Percentiles rank a stretch among this genome's conserved stretches.
These are phyloP conservation scores for Dictyostelium discoideum DNA, from an alignment of 78 protist genomes.

Conservation along the genomic window DNA sequence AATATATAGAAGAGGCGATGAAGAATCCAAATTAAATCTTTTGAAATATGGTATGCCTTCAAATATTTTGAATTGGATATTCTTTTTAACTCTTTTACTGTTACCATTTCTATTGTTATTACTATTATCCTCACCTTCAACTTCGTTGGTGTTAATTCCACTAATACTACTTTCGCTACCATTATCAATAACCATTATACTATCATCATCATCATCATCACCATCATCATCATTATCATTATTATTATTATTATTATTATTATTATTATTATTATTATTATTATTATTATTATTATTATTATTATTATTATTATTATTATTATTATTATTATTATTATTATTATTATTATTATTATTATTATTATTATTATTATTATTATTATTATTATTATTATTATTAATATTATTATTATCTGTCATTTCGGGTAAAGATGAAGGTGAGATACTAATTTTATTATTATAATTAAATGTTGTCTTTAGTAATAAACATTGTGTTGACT, in stretches of 20 bases:
- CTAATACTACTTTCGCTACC: not conserved
- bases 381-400: too few species aligned
- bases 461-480: not conserved
- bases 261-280: too few species aligned
- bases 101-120: not conserved
- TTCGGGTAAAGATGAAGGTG: not conserved
- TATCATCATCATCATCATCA: not conserved
- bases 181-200: not conserved
- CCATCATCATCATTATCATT: too few species aligned
- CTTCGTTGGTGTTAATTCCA: not conserved
- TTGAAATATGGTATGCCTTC: conserved; percentile 33
- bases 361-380: too few species aligned
- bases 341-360: too few species aligned
- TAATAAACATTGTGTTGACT: not conserved
- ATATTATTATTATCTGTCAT: not conserved
- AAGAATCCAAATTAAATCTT: conserved; percentile 3
- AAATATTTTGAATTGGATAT: conserved; percentile 26
- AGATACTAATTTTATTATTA: too few species aligned
- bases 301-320: too few species aligned
- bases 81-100: not conserved
- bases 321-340: not conserved
- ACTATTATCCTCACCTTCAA: not conserved
- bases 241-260: too few species aligned
- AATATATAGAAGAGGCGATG: not conserved
- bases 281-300: too few species aligned